Conservation (phyloP, 2,329 filamentous ascomycete genomes). For the Colletotrichum sp. region DNA sequence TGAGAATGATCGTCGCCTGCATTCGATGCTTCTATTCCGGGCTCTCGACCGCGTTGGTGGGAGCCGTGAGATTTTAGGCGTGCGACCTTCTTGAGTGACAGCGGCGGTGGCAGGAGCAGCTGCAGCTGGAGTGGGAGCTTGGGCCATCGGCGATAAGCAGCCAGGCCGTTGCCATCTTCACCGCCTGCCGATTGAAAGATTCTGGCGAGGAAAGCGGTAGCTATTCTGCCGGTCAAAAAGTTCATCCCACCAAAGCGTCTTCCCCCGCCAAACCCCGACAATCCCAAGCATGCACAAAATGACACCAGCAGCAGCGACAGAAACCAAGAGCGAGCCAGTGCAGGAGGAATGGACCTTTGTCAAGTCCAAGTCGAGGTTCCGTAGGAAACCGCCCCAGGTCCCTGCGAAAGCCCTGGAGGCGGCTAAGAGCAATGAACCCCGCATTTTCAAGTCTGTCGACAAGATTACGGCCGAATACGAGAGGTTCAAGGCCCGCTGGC, state of each 20-base stretch:
- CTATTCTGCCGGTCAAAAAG: conserved; percentile 19
- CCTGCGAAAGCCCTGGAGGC: not conserved
- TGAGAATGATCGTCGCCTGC: not conserved
- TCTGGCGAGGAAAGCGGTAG: not conserved
- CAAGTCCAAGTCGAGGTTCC: conserved; percentile 21
- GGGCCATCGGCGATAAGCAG: not conserved
- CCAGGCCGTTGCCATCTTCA: not conserved
- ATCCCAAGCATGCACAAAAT: not conserved
- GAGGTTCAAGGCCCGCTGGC: conserved; percentile 30
- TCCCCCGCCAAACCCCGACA: not conserved
- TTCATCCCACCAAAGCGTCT: conserved; percentile 3
- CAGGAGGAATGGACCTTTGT: conserved; percentile 26
- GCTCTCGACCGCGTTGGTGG: not conserved
- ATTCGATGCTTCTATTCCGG: not conserved
- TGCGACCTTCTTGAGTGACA: not conserved
- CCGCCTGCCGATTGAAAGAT: not conserved
- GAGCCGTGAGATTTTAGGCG: conserved; percentile 9
- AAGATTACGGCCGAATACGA: conserved; percentile 35
- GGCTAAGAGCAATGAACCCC: not conserved
- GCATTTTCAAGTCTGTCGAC: conserved; percentile 18
- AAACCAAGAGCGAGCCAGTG: not conserved
- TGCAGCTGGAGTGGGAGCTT: not conserved
- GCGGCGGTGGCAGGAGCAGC: not conserved
- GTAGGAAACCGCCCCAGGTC: not conserved
- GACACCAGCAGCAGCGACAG: not conserved